phyloP scores from a whole-genome alignment of 192 early-diverging fungal species.

The Backusella liffmaniae region DNA sequence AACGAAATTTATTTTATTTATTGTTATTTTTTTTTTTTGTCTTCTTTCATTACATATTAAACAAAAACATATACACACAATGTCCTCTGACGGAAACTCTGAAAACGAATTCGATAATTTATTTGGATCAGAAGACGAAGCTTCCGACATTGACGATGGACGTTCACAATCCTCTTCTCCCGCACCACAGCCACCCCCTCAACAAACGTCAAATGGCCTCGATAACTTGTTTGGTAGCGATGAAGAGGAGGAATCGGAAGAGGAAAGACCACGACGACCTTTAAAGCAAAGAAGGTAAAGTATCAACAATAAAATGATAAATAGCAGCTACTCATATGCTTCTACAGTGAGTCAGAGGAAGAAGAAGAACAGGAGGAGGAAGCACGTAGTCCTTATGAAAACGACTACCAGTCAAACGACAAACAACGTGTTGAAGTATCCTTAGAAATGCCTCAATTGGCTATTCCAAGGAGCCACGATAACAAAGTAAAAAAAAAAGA shows the following conservation, averaged over 20 bases:
- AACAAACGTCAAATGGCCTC: neutral
- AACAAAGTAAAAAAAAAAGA: no score
- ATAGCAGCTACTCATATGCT: neutral
- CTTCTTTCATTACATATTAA: neutral
- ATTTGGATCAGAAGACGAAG: constrained; percentile 39
- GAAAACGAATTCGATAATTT: constrained; percentile 21
- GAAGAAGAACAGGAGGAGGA: constrained; percentile 13
- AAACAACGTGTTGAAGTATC: no score
- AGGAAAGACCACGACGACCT: neutral
- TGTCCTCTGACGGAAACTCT: constrained; percentile 1
- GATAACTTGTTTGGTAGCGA: constrained; percentile 43
- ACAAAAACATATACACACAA: neutral
- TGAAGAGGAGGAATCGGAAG: constrained; percentile 28
- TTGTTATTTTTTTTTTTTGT: no score
- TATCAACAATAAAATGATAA: neutral
- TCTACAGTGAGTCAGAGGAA: neutral
- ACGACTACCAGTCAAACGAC: no score
- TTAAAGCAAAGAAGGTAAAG: constrained; percentile 15
- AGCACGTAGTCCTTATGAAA: no score
- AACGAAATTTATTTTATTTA: neutral
- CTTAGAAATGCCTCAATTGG: no score
- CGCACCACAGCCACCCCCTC: neutral
- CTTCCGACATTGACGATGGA: constrained; percentile 34
- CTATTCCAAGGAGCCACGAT: no score
- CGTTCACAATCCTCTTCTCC: constrained; percentile 17